These are phyloP conservation scores for Boletus reticulatus DNA, from an alignment of 768 basidiomycete species.

Conservation along the genomic window DNA sequence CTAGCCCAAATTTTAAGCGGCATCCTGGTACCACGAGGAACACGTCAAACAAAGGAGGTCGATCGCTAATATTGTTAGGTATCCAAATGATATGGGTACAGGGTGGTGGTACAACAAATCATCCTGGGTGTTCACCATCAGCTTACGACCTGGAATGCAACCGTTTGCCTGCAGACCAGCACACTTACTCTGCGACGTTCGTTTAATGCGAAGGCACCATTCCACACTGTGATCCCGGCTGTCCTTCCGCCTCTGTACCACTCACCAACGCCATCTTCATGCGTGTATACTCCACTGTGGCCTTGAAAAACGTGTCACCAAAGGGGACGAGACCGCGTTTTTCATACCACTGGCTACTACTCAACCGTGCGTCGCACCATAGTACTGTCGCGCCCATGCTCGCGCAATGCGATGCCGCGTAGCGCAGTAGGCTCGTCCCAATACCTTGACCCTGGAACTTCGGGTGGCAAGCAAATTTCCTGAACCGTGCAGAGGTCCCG, in stretches of 20 bases:
- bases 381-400: constrained; percentile 41
- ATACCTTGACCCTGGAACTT: constrained; percentile 52
- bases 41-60: not conserved
- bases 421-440: constrained; percentile 45
- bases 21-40: constrained; percentile 4
- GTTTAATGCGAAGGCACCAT: not conserved
- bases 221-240: not conserved
- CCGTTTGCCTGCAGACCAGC: not conserved
- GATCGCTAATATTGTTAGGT: not conserved
- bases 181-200: constrained; percentile 4
- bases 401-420: constrained; percentile 38
- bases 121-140: constrained; percentile 10
- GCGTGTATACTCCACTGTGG: constrained; percentile 51
- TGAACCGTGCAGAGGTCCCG: constrained; percentile 41
- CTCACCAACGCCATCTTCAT: constrained; percentile 42
- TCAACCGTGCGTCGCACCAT: constrained; percentile 59
- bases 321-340: constrained; percentile 50
- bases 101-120: constrained; percentile 6
- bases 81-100: constrained; percentile 14
- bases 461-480: constrained; percentile 59
- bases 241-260: not conserved
- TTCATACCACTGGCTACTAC: constrained; percentile 48
- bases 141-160: not conserved
- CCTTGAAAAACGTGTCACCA: constrained; percentile 53
- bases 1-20: not conserved